These are phyloP conservation scores for Daphne laureola DNA, from an alignment of 441 rosid species.

Conservation along the genomic window DNA sequence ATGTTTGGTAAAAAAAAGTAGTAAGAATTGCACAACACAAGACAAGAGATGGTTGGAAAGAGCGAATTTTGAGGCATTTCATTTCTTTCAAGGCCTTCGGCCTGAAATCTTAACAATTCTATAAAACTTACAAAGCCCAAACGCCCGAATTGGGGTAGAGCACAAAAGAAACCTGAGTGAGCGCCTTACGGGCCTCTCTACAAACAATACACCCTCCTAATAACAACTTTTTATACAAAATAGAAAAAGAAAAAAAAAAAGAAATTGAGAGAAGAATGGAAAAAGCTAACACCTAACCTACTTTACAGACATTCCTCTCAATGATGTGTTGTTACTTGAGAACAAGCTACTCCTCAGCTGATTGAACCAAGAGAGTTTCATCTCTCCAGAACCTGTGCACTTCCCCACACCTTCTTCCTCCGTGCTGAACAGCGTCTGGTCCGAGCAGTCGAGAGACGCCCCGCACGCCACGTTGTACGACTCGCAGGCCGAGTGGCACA, in stretches of 20 bases:
- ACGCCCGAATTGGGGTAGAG: constrained; percentile 27
- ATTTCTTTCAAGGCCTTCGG: constrained; percentile 43
- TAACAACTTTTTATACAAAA: not conserved
- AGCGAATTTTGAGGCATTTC: constrained; percentile 5
- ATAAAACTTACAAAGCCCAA: constrained; percentile 40
- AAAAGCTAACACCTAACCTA: constrained; percentile 31
- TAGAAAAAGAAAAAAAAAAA: not conserved
- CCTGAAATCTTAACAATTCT: constrained; percentile 22
- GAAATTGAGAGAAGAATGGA: not conserved
- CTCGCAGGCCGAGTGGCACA: constrained; percentile 89
- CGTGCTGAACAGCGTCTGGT: constrained; percentile 89
- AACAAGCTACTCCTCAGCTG: constrained; percentile 40
- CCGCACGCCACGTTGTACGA: constrained; percentile 92
- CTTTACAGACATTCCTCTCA: constrained; percentile 41
- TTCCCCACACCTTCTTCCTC: constrained; percentile 68
- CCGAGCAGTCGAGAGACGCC: constrained; percentile 93
- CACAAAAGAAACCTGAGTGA: constrained; percentile 19
- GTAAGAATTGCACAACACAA: not conserved
- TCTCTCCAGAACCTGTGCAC: constrained; percentile 82
- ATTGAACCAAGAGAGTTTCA: constrained; percentile 42
- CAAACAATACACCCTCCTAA: constrained; percentile 23
- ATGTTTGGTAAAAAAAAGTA: no score
- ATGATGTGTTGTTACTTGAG: constrained; percentile 26
- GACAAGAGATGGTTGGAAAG: not conserved
- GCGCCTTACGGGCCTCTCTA: constrained; percentile 33